Evolutionary conservation across 2,329 filamentous ascomycete species (phyloP).

Genomic region (Purpureocillium lavendulum): DNA sequence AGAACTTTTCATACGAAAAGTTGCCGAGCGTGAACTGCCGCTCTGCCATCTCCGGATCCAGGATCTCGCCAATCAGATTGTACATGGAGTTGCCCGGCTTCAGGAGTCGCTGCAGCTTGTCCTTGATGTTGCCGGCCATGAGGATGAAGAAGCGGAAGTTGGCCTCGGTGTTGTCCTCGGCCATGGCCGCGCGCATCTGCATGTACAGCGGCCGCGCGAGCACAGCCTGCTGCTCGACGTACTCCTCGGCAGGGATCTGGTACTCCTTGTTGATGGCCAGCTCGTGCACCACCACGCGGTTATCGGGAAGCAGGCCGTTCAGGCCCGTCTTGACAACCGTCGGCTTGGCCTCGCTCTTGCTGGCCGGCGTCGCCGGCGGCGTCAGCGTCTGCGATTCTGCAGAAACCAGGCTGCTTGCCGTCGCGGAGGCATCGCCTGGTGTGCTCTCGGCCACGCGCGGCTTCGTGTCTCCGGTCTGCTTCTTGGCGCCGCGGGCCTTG

Average conservation of each 20-base stretch:
- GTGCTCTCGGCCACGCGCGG: constrained; percentile 53
- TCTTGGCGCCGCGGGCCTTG: constrained; percentile 54
- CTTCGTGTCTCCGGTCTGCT: constrained; percentile 60
- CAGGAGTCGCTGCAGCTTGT: constrained; percentile 64
- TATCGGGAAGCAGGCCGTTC: constrained; percentile 57
- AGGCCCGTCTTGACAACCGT: constrained; percentile 29
- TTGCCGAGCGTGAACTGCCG: constrained; percentile 61
- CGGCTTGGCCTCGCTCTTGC: constrained; percentile 29
- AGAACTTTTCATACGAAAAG: constrained; percentile 77
- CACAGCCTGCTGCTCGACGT: constrained; percentile 45
- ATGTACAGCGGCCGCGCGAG: constrained; percentile 40
- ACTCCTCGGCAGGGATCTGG: constrained; percentile 56
- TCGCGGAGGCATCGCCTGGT: constrained; percentile 26
- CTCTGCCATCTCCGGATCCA: constrained; percentile 64
- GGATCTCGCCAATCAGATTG: constrained; percentile 63
- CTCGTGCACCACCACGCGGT: constrained; percentile 69
- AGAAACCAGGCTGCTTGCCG: constrained; percentile 26
- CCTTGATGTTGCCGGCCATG: constrained; percentile 62
- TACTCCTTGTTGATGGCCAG: constrained; percentile 73
- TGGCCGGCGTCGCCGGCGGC: constrained; percentile 42
- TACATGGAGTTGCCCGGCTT: constrained; percentile 66
- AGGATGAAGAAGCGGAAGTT: constrained; percentile 61
- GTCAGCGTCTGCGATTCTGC: constrained; percentile 42
- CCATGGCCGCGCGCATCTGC: constrained; percentile 58
- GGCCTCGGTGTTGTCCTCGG: constrained; percentile 53